Base-by-base conservation (phyloP, 768 basidiomycete genomes). In the Rhodosporidiobolus sp. region DNA sequence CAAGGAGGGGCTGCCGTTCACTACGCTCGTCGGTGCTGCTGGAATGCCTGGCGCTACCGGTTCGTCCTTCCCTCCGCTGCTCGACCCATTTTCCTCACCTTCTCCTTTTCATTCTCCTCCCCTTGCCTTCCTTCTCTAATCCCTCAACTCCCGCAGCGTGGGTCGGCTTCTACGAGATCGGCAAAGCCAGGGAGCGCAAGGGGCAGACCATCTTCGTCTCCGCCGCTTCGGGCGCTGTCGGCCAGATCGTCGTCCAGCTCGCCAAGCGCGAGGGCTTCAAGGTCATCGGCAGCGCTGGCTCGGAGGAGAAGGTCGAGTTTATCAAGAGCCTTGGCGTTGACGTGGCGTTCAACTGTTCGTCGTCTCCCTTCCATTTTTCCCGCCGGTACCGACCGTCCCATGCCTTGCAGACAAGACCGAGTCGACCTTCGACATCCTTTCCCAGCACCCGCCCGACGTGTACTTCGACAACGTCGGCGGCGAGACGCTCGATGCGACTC, bases 271-370 rank as follows among this genome's bases (percentile, higher is more conserved):
- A 81, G 0, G 85, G 85, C 0, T 71, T 83, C 49, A 88, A 87
- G 75, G 89, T 90, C 50, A 88, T 91, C 60, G 88, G 85, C 0
- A 88, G 87, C 1, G 87, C 88, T 0, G 88, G 90, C 3, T 85
- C 86, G 0, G 88, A 90, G n/a, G 87, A 88, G 63, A 90, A 91
- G 80, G 88, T 90, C 12, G 79, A 82, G 9, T 88, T 85, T 77
- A 62, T 88, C 80, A 83, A 79, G 38, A 68, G 84, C 5, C 74
- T 89, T n/a, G 89, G 88, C 1, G 86, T 86, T 0, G 89, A 91
- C 74, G 84, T 88, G 11, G 86, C 84, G 1, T 90, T 89, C 82
- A 89, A 90, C 79, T 90, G 78, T 68, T 57, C 35, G 71, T 60
- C 50, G 22, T 20, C 24, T 4, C 11, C 34, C 28, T n/a, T n/a